Evolutionary conservation across 1,284 basidiomycete genomes (phyloP).

Genomic region (Irpex lacteus): DNA sequence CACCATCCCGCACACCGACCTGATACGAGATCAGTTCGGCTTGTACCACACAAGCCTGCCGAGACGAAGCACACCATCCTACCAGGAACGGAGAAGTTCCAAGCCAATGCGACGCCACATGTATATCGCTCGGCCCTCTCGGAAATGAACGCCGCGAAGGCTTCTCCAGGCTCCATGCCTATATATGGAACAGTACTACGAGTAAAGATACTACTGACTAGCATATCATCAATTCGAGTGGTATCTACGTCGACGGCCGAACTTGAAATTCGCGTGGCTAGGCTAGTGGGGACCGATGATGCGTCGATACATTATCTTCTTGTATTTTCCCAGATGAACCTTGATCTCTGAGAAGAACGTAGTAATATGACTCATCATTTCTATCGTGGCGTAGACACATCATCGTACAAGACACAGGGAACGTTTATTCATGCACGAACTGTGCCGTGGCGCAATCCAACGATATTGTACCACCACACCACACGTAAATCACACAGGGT

Average conservation of each 20-base stretch:
- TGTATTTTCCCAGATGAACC: too few relatives aligned
- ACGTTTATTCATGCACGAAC: too few relatives aligned
- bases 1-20: too few relatives aligned
- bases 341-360: not conserved
- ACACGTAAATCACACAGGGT: not conserved
- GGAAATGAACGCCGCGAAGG: not conserved
- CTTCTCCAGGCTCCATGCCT: not conserved
- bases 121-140: not conserved
- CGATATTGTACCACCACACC: not conserved
- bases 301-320: too few relatives aligned
- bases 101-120: not conserved
- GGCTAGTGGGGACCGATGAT: too few relatives aligned
- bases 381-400: too few relatives aligned
- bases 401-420: too few relatives aligned
- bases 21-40: not conserved
- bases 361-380: not conserved
- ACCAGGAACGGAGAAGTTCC: not conserved
- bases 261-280: not conserved
- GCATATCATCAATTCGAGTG: not conserved
- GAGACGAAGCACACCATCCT: not conserved
- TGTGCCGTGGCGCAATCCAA: not conserved
- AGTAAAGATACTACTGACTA: too few relatives aligned
- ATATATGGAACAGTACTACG: too few relatives aligned
- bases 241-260: not conserved
- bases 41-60: not conserved